phyloP scores from a whole-genome alignment of 2,329 filamentous ascomycete genomes.

The Amylocarpus encephaloides region DNA sequence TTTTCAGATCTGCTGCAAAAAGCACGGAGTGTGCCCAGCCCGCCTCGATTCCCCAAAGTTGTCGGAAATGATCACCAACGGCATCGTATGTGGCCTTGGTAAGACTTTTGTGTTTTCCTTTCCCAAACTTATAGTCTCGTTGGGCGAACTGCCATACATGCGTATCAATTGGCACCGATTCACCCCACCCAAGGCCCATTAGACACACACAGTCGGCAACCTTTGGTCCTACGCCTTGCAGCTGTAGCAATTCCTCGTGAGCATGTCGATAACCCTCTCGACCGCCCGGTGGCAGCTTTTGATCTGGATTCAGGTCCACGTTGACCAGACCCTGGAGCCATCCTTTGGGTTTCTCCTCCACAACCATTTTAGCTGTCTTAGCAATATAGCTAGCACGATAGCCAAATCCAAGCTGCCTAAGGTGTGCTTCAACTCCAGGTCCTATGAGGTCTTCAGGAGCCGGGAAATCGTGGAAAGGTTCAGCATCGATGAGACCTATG shows the following conservation, averaged over 20 bases:
- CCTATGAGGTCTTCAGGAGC: slow-evolving; percentile 65
- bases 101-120: slow-evolving; percentile 73
- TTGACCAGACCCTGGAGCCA: slow-evolving; percentile 81
- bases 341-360: slow-evolving; percentile 54
- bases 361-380: slow-evolving; percentile 72
- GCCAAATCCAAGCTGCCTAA: slow-evolving; percentile 83
- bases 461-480: slow-evolving; percentile 84
- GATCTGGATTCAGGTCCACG: slow-evolving; percentile 58
- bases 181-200: slow-evolving; percentile 94
- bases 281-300: slow-evolving; percentile 43
- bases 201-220: slow-evolving; percentile 95
- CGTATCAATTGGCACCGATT: slow-evolving; percentile 92
- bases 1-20: slow-evolving; percentile 85
- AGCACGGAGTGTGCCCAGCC: slow-evolving; percentile 97
- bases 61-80: slow-evolving; percentile 82
- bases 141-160: slow-evolving; percentile 99
- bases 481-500: slow-evolving; percentile 62
- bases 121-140: slow-evolving; percentile 88
- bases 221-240: slow-evolving; percentile 91
- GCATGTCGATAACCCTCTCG: slow-evolving; percentile 64
- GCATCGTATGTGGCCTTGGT: slow-evolving; percentile 86
- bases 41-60: slow-evolving; percentile 85
- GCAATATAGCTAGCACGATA: slow-evolving; percentile 92
- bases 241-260: slow-evolving; percentile 68
- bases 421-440: slow-evolving; percentile 67